Evolutionary conservation across 2,329 filamentous ascomycete species (phyloP).

Genomic region (Pyricularia pennisetigena): DNA sequence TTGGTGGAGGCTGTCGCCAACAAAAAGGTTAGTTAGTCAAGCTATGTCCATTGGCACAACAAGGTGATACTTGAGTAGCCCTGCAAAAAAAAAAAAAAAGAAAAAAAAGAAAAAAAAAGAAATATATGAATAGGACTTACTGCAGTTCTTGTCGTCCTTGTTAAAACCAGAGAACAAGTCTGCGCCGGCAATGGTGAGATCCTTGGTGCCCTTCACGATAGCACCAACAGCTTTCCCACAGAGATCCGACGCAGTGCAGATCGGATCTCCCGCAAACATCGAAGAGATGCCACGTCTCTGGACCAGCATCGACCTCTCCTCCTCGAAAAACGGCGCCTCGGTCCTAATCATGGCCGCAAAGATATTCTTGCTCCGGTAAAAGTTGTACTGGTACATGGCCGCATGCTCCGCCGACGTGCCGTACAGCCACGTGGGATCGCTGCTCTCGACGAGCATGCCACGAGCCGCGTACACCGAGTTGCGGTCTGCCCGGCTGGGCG

Average conservation of each 20-base stretch:
- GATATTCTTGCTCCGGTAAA: constrained; percentile 32
- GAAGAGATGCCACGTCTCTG: constrained; percentile 22
- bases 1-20: constrained; percentile 9
- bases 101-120: background rate
- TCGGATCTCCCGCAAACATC: constrained; percentile 5
- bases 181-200: constrained; percentile 8
- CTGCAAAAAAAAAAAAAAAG: background rate
- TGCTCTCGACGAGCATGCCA: constrained; percentile 18
- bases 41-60: background rate
- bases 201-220: constrained; percentile 3
- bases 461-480: constrained; percentile 24
- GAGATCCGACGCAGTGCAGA: constrained; percentile 12
- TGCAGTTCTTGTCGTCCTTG: constrained; percentile 7
- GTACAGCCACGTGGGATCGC: constrained; percentile 19
- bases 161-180: constrained; percentile 3
- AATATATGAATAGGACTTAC: background rate
- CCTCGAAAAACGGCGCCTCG: constrained; percentile 31
- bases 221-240: constrained; percentile 9
- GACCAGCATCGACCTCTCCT: constrained; percentile 30
- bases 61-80: background rate
- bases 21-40: background rate
- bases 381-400: constrained; percentile 36
- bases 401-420: constrained; percentile 36
- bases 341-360: constrained; percentile 35
- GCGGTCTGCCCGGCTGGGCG: constrained; percentile 9